phyloP scores from a whole-genome alignment of 169 alveolate genomes.

The Neospora caninum region DNA sequence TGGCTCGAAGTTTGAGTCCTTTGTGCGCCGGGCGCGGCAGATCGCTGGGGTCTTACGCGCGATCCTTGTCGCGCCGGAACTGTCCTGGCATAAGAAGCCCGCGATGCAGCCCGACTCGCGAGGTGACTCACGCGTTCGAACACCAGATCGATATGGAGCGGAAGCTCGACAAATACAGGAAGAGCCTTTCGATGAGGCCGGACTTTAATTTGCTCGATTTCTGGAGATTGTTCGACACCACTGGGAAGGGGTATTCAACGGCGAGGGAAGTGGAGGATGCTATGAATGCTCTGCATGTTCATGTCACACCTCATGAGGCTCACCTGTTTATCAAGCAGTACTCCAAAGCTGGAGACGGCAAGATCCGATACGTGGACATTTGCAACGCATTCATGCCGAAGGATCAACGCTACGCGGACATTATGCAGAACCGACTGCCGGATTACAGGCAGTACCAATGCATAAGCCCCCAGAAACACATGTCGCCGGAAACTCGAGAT shows the following conservation, averaged over 20 bases:
- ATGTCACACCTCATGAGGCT: slow-evolving; percentile 57
- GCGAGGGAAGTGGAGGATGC: slow-evolving; percentile 61
- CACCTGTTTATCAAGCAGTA: slow-evolving; percentile 51
- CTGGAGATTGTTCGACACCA: slow-evolving; percentile 67
- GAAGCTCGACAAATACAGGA: slow-evolving; percentile 51
- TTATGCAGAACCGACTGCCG: slow-evolving; percentile 68
- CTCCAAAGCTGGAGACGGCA: slow-evolving; percentile 59
- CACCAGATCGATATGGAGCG: slow-evolving; percentile 65
- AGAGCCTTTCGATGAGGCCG: slow-evolving; percentile 63
- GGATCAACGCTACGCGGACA: slow-evolving; percentile 63
- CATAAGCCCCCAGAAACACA: slow-evolving; percentile 62
- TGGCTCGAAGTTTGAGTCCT: slow-evolving; percentile 34
- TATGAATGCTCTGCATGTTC: slow-evolving; percentile 50
- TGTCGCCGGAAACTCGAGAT: slow-evolving; percentile 65
- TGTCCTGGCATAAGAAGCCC: slow-evolving; percentile 8
- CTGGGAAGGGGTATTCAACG: slow-evolving; percentile 67
- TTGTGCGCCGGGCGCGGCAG: not conserved
- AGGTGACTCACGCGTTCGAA: slow-evolving; percentile 42
- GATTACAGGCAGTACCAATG: slow-evolving; percentile 62
- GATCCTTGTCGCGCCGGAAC: slow-evolving; percentile 2
- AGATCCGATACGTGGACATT: slow-evolving; percentile 65
- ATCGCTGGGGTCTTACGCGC: not conserved
- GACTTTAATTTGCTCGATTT: slow-evolving; percentile 64
- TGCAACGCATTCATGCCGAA: slow-evolving; percentile 66
- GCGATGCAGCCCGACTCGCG: slow-evolving; percentile 11